phyloP scores from a whole-genome alignment of 805 yeast species.

The Myxozyma melibiosi region DNA sequence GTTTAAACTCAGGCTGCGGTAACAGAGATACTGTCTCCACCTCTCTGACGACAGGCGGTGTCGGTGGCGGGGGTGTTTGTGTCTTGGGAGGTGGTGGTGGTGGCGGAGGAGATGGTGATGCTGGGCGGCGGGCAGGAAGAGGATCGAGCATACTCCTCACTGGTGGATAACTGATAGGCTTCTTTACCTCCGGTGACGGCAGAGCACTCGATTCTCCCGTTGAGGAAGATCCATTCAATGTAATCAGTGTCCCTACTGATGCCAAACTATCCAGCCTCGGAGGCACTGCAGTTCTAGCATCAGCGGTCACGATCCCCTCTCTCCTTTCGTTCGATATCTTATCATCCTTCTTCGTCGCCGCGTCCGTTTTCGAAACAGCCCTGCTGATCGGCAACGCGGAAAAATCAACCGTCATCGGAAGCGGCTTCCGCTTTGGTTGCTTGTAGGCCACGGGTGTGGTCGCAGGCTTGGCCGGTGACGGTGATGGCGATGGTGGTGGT shows the following conservation, averaged over 20 bases:
- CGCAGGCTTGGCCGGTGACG: too few relatives aligned
- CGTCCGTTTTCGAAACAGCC: too few relatives aligned
- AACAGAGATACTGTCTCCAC: too few relatives aligned
- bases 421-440: constrained; percentile 17
- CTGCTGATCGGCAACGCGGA: too few relatives aligned
- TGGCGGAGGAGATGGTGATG: not conserved
- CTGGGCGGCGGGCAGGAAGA: not conserved
- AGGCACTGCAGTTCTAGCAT: too few relatives aligned
- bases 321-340: too few relatives aligned
- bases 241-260: too few relatives aligned
- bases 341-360: too few relatives aligned
- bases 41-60: not conserved
- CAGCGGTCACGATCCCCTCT: too few relatives aligned
- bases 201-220: not conserved
- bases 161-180: not conserved
- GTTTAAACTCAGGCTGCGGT: not conserved
- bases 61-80: not conserved
- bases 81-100: not conserved
- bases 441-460: not conserved
- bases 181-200: not conserved
- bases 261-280: too few relatives aligned
- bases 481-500: not conserved
- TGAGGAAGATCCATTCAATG: too few relatives aligned
- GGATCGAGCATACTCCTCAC: not conserved
- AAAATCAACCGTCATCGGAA: too few relatives aligned